phyloP scores from a whole-genome alignment of 352 stramenopile genomes.

The Globisporangium recalcitrans region DNA sequence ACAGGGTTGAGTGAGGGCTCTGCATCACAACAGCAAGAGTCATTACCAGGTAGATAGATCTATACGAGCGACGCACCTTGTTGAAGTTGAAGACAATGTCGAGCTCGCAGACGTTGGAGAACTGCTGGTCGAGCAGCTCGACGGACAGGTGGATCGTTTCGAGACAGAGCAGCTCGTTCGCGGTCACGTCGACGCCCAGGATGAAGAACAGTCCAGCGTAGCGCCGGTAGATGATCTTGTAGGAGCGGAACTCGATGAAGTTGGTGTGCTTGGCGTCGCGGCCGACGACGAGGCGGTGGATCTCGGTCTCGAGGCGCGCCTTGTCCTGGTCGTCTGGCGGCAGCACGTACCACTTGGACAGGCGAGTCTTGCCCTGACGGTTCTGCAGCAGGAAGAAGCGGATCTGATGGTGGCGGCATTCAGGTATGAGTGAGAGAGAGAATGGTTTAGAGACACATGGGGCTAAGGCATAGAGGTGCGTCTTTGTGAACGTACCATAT shows the following conservation, averaged over 20 bases:
- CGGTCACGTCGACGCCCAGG: conserved; percentile 91
- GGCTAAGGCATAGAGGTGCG: not conserved
- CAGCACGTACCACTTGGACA: conserved; percentile 98
- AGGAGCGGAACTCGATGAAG: conserved; percentile 97
- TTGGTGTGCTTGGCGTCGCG: conserved; percentile 92
- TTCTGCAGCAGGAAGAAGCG: conserved; percentile 99
- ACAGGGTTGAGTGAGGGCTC: not conserved
- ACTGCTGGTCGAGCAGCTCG: conserved; percentile 97
- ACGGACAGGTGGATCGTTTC: conserved; percentile 99
- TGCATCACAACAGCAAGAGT: not conserved
- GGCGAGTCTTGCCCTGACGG: conserved; percentile 97
- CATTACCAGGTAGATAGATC: conserved; percentile 6
- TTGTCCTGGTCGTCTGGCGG: conserved; percentile 81
- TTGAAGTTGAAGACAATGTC: conserved; percentile 96
- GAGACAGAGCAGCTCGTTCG: conserved; percentile 97
- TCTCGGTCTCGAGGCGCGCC: conserved; percentile 84
- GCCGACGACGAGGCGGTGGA: conserved; percentile 86
- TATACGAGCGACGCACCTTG: conserved; percentile 47
- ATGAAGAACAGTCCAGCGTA: conserved; percentile 99
- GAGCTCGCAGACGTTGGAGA: conserved; percentile 98
- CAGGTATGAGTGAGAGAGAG: not conserved
- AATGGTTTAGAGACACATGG: not conserved
- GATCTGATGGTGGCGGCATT: conserved; percentile 59
- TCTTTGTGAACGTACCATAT: not conserved
- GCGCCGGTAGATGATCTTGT: conserved; percentile 98